Evolutionary conservation across 2,329 filamentous ascomycete species (phyloP).

Genomic region (Trichoderma atrobrunneum): DNA sequence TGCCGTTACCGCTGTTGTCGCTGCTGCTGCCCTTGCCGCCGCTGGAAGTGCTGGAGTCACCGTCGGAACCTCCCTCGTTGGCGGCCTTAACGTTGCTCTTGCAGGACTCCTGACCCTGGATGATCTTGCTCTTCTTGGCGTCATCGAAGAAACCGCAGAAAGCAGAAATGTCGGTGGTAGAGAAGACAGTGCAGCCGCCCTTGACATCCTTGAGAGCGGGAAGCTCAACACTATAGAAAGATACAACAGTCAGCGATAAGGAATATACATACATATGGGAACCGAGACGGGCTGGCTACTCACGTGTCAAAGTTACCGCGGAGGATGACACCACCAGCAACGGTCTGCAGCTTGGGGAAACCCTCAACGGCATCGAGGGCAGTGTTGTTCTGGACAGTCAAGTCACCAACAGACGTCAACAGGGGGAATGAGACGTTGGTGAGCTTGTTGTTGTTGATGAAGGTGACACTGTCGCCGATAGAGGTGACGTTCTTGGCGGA

Average conservation of each 20-base stretch:
- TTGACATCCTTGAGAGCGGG: slow-evolving; percentile 64
- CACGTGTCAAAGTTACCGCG: slow-evolving; percentile 81
- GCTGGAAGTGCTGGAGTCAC: slow-evolving; percentile 29
- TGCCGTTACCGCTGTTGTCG: slow-evolving; percentile 28
- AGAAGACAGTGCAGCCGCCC: slow-evolving; percentile 69
- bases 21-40: slow-evolving; percentile 21
- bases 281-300: slow-evolving; percentile 39
- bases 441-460: slow-evolving; percentile 60
- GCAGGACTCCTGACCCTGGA: slow-evolving; percentile 48
- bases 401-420: slow-evolving; percentile 65
- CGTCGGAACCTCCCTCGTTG: slow-evolving; percentile 44
- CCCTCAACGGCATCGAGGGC: slow-evolving; percentile 61
- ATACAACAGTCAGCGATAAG: background rate
- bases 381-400: slow-evolving; percentile 90
- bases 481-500: slow-evolving; percentile 67
- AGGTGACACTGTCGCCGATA: slow-evolving; percentile 55
- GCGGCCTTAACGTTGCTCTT: slow-evolving; percentile 50
- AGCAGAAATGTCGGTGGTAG: slow-evolving; percentile 57
- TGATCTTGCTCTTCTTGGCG: slow-evolving; percentile 36
- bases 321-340: slow-evolving; percentile 80
- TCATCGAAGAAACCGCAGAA: slow-evolving; percentile 55
- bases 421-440: slow-evolving; percentile 73
- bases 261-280: background rate
- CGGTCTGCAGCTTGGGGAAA: slow-evolving; percentile 65
- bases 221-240: slow-evolving; percentile 61